Evolutionary conservation across 768 basidiomycete species (phyloP).

Genomic region (Auriscalpium vulgare): DNA sequence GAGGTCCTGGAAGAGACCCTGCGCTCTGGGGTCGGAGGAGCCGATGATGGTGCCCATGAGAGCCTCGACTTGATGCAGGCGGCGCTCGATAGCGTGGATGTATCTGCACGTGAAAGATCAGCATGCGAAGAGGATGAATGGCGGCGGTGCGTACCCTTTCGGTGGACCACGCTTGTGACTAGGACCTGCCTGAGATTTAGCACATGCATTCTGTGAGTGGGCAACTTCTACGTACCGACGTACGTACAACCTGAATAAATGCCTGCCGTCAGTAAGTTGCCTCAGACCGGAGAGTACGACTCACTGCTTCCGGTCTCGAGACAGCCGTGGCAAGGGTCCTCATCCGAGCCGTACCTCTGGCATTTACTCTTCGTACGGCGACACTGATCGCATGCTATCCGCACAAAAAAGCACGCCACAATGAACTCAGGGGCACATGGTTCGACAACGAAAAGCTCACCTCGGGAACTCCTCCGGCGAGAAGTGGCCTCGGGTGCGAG

Average conservation of each 20-base stretch:
- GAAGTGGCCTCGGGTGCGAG: conserved; percentile 1
- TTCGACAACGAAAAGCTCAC: conserved; percentile 6
- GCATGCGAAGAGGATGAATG: neutral
- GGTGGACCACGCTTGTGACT: conserved; percentile 28
- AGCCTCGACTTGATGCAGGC: conserved; percentile 37
- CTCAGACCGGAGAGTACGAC: conserved; percentile 4
- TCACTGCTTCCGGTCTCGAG: conserved; percentile 20
- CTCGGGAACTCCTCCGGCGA: conserved; percentile 21
- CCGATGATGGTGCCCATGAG: conserved; percentile 33
- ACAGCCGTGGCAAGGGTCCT: conserved; percentile 25
- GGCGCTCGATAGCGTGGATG: conserved; percentile 34
- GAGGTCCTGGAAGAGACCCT: conserved; percentile 26
- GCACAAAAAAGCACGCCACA: neutral
- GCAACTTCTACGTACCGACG: conserved; percentile 9
- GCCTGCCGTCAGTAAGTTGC: neutral
- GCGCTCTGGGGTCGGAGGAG: conserved; percentile 32
- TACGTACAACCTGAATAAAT: conserved; percentile 20
- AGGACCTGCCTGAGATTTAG: conserved; percentile 10
- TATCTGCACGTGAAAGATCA: conserved; percentile 20
- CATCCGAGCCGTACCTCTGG: conserved; percentile 18
- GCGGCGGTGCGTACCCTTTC: conserved; percentile 18
- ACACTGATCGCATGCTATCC: conserved; percentile 30
- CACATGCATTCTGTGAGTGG: neutral
- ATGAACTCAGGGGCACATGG: neutral
- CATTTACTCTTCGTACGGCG: conserved; percentile 31